These are phyloP conservation scores for Phragmites australis DNA, from an alignment of 176 grass and related monocot species.

Conservation along the genomic window DNA sequence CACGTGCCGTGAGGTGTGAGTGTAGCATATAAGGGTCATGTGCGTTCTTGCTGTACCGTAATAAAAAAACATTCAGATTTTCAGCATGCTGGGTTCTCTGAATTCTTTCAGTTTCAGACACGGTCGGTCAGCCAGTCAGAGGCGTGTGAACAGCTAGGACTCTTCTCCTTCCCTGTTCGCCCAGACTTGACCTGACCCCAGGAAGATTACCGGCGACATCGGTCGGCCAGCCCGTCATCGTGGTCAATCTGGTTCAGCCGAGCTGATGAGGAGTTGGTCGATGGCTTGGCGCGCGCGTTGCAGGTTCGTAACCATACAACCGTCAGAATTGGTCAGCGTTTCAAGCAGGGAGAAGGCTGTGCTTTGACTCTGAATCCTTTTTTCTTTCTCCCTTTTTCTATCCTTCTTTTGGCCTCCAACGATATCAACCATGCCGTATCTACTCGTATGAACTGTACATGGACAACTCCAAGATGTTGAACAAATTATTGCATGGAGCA, in stretches of 20 bases:
- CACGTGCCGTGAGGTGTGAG: too few species aligned
- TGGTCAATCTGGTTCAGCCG: slow-evolving; percentile 17
- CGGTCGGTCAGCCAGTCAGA: background rate
- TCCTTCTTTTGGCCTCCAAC: too few species aligned
- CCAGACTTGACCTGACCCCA: background rate
- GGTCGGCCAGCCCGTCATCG: background rate
- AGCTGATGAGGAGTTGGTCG: background rate
- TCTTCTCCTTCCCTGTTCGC: background rate
- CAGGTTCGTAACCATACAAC: background rate
- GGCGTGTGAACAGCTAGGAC: background rate
- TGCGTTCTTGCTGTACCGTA: background rate
- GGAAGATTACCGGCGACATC: background rate
- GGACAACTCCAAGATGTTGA: too few species aligned
- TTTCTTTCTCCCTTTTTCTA: background rate
- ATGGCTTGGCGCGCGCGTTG: background rate
- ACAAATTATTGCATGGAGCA: too few species aligned
- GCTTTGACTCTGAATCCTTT: background rate
- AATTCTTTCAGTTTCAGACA: background rate
- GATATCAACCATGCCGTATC: too few species aligned
- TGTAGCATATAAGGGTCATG: too few species aligned
- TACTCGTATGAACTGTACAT: too few species aligned
- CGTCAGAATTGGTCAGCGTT: background rate
- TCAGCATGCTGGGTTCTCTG: background rate
- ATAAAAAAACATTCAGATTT: background rate
- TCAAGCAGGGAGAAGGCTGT: background rate